Evolutionary conservation across 2,329 filamentous ascomycete species (phyloP), one percentile per base, ranked within the genome.

Genomic region (Penicillium psychrosexuale): DNA sequence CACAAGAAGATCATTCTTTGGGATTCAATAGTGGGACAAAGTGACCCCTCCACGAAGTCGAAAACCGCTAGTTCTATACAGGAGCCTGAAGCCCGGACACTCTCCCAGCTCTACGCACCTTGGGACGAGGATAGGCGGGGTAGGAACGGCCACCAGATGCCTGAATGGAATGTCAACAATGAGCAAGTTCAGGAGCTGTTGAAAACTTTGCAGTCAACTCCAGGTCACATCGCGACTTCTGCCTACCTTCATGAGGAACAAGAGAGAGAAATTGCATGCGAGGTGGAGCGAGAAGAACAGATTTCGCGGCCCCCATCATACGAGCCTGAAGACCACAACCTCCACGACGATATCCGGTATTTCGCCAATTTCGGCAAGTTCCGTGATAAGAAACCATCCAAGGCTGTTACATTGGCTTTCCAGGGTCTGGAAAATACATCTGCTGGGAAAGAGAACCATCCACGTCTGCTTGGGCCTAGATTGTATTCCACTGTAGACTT

Each of bases 181-280:
- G n/a, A 11, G 3, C 31, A 27, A 17, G 39, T 54, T 12, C 27
- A 31, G n/a, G 44, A 51, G 19, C 39, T 61, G 19, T 37, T 56
- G 37, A 15, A 28, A 24, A 24, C 46, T 15, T 51, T 37, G 31
- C n/a, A 24, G n/a, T 37, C 28, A 19, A 30, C 19, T 27, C 37
- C 13, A 27, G 17, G 36, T 53, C 0, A 80, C 85, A n/a, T 72
- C 81, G 0, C 83, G 85, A 57, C 67, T 74, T 47, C 44, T 19
- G 69, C 70, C 0, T 44, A 30, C 24, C 66, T 88, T n/a, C 75
- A 83, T 3, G 85, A 89, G 62, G 86, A 90, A 53, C 84, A 90
- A 59, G 87, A 90, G 64, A 77, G 86, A 15, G 45, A 66, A 40
- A 72, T 90, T 0, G 76, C 82, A 0, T 83, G 83, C 0, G 86